phyloP scores from a whole-genome alignment of 306 rosid species.

The Cicer pinnatifidum region DNA sequence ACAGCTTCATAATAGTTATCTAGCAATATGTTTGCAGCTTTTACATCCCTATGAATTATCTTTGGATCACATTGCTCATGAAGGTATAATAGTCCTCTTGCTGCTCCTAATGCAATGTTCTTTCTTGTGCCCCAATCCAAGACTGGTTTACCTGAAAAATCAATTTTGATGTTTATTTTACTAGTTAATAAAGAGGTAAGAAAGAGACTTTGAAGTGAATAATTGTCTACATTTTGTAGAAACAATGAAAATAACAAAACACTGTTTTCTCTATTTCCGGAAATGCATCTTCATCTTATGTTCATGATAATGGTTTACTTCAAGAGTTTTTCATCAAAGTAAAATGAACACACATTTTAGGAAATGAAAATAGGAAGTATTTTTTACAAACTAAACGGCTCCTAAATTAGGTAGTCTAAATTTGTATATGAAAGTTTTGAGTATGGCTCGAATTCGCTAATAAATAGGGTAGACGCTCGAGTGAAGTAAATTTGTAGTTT shows the following conservation, averaged over 20 bases:
- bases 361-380: too few relatives aligned
- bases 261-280: too few relatives aligned
- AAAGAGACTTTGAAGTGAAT: too few relatives aligned
- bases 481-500: neutral
- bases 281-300: too few relatives aligned
- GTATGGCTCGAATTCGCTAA: neutral
- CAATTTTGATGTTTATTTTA: neutral
- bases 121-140: slow-evolving; percentile 60
- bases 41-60: slow-evolving; percentile 59
- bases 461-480: neutral
- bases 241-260: too few relatives aligned
- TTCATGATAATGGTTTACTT: too few relatives aligned
- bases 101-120: slow-evolving; percentile 60
- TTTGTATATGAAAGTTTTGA: neutral
- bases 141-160: slow-evolving; percentile 52
- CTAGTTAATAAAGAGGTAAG: too few relatives aligned
- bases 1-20: slow-evolving; percentile 61
- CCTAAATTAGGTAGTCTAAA: neutral
- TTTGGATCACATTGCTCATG: slow-evolving; percentile 63
- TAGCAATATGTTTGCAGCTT: slow-evolving; percentile 59
- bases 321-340: too few relatives aligned
- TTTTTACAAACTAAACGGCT: too few relatives aligned
- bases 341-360: too few relatives aligned
- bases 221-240: too few relatives aligned
- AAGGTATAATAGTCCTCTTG: slow-evolving; percentile 55